phyloP scores from a whole-genome alignment of 306 rosid genomes.

The Glycine soja region DNA sequence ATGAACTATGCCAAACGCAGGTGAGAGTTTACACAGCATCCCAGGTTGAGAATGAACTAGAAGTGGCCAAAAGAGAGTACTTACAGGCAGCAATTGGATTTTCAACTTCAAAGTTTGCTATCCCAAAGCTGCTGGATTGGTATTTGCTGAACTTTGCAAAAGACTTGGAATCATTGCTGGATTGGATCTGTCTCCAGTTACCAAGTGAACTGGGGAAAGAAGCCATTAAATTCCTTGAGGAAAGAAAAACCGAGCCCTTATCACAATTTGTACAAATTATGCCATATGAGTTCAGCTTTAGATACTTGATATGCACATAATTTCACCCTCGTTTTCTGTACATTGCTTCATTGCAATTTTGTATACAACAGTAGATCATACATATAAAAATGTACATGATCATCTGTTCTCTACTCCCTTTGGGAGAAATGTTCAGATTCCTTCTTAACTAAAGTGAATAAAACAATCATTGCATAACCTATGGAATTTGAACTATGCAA shows the following conservation, averaged over 20 bases:
- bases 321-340: conserved; percentile 33
- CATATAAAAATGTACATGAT: conserved; percentile 40
- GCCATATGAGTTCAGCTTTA: conserved; percentile 92
- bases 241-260: conserved; percentile 60
- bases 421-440: conserved; percentile 26
- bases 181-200: conserved; percentile 93
- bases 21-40: conserved; percentile 92
- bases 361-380: conserved; percentile 53
- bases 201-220: conserved; percentile 89
- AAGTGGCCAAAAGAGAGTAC: conserved; percentile 86
- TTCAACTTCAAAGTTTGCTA: conserved; percentile 67
- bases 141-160: conserved; percentile 86
- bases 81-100: conserved; percentile 84
- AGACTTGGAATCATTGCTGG: conserved; percentile 88
- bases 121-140: conserved; percentile 93
- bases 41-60: conserved; percentile 84
- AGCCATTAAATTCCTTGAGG: conserved; percentile 78
- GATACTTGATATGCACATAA: conserved; percentile 82
- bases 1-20: conserved; percentile 58
- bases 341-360: conserved; percentile 52
- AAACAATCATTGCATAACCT: conserved; percentile 10
- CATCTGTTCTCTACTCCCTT: conserved; percentile 24
- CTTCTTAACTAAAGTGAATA: conserved; percentile 31
- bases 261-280: conserved; percentile 79
- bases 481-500: conserved; percentile 20